A percentile compares a stretch with the other conserved stretches of the same genome.
phyloP scores from a whole-genome alignment of 2,329 filamentous ascomycete species.

The Pseudogymnoascus verrucosus region DNA sequence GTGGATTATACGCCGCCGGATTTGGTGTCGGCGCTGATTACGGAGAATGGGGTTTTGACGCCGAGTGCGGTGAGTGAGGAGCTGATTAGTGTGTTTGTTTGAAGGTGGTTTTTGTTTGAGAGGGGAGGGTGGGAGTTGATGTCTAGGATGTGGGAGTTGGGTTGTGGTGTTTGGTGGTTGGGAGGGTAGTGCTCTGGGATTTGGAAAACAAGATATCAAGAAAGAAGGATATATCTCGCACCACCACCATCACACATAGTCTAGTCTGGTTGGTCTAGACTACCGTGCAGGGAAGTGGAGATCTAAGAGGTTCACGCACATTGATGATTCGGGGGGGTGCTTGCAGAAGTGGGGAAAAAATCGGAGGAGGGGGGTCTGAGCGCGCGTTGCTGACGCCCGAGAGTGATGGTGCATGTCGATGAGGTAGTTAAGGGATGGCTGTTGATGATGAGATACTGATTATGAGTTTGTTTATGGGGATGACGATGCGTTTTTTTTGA shows the following conservation, averaged over 20 bases:
- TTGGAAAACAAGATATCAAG: background rate
- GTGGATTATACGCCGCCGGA: constrained; percentile 43
- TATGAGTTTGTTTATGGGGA: too few relatives aligned
- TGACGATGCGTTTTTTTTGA: too few relatives aligned
- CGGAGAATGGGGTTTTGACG: constrained; percentile 64
- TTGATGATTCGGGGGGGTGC: background rate
- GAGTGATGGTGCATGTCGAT: too few relatives aligned
- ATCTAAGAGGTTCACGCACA: background rate
- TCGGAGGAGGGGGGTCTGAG: too few relatives aligned
- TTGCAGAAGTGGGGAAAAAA: background rate
- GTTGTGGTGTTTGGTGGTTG: too few relatives aligned
- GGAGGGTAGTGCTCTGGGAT: background rate
- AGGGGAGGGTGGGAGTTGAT: background rate
- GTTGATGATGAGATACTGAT: too few relatives aligned
- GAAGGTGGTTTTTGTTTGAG: constrained; percentile 10
- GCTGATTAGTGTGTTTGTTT: constrained; percentile 41
- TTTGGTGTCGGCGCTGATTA: constrained; percentile 65
- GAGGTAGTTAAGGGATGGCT: too few relatives aligned
- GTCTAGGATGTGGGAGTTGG: background rate
- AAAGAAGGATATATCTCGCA: background rate
- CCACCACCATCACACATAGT: background rate
- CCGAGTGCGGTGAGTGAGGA: constrained; percentile 64
- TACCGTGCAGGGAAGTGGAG: background rate
- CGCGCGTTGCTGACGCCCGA: too few relatives aligned
- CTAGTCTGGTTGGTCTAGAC: background rate